Evolutionary conservation across 352 stramenopile species (phyloP), one percentile per base, ranked within the genome.

Genomic region (Pseudoperonospora humuli): DNA sequence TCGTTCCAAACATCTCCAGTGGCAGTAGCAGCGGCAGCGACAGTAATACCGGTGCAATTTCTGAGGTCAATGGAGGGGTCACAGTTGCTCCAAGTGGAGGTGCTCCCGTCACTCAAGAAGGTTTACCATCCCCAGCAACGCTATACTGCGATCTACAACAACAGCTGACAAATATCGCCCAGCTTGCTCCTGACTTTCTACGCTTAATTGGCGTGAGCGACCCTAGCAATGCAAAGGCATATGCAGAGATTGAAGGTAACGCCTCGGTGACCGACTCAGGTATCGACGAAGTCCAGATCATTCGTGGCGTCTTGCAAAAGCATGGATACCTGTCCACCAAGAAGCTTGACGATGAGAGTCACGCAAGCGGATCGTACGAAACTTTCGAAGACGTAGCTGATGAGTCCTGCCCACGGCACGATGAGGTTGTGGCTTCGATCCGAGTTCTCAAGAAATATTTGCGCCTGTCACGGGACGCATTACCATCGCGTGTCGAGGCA

Each of bases 231-330:
- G 79, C 72, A 1, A 64, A 87, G 39, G 57, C 68, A 17, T 86
- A 68, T 41, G 71, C 78, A 9, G 75, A 92, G 37, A 57, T 88
- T 25, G 76, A 92, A 44, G 79, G 70, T 26, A 86, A 85, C 33
- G 70, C 73, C n/a, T 74, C 68, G 3, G 79, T 88, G 44, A 86
- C 70, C 0, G 79, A 92, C 36, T 59, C 75, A 28, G 76, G 75
- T 29, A 79, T 92, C 32, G 79, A 92, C 43, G 79, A 92, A 40
- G 64, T 80, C 15, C 76, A 88, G 52, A 88, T 92, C 45, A 87
- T 92, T 35, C 76, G 75, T 29, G 76, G 69, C 15, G 79, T 92
- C 33, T 60, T 92, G 7, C 68, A 89, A 46, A 92, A 88, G 45
- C 77, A 89, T 45, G 79, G 75, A 17, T 87, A 72, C 17, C 54